Evolutionary conservation across 2,329 filamentous ascomycete genomes (phyloP), one percentile per base, ranked within the genome.

Genomic region (Raffaelea albimanens): DNA sequence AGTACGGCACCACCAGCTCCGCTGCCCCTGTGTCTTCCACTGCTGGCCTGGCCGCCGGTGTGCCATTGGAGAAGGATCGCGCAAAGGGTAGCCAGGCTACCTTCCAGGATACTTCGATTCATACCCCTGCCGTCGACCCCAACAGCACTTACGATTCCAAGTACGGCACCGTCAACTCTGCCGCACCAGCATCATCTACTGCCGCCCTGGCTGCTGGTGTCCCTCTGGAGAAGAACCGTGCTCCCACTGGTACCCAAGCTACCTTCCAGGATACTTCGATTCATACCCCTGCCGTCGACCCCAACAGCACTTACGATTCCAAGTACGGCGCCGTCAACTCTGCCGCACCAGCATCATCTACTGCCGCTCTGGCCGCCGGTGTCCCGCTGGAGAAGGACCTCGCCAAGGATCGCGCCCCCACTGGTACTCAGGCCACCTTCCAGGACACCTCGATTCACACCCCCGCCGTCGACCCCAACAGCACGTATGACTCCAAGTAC

Each of bases 301-400:
- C 70, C 51, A 83, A 88, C 44, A 76, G 95, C 59, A 79, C 82
- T 58, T 76, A 87, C 20, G 90, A 95, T 63, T 77, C 88, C 63
- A 86, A 82, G 56, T 91, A 68, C 47, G 69, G 67, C 43, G 66
- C 67, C 45, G 73, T 81, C 55, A 75, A 71, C 57, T 75, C 71
- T n/a, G 71, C 69, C 43, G 62, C 67, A 56, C 56, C 79, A 66
- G 56, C 68, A 62, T 64, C 83, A 3, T 85, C 85, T 38, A 91
- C 87, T 22, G 80, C 82, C 50, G 75, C 69, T 11, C 70, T 90
- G 54, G 85, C 85, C 34, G 82, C 75, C 45, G 67, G 80, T 52
- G 81, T 86, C 33, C 83, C 85, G 40, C 70, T 84, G 36, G 67
- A 69, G 43, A 66, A 70, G 59, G 58, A 61, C 51, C 70, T 65